Conservation (phyloP, 805 yeast species). For the Saturnispora hagleri region DNA sequence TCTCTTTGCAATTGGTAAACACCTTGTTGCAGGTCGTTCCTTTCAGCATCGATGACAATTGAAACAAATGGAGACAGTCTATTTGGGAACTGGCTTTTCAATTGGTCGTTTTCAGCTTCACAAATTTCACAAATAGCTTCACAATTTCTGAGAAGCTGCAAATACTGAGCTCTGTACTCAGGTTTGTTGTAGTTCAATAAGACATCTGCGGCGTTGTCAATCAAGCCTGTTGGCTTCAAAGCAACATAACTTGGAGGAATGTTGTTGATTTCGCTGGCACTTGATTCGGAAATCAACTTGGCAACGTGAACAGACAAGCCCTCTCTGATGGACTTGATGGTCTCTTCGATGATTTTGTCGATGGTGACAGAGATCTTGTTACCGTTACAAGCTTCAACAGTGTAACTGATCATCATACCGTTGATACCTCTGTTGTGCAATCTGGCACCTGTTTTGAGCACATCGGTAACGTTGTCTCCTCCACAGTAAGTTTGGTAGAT, state of each 20-base stretch:
- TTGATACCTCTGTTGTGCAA: constrained; percentile 68
- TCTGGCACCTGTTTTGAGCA: constrained; percentile 57
- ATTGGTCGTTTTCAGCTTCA: constrained; percentile 40
- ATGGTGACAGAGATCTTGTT: constrained; percentile 39
- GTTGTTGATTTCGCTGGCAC: constrained; percentile 38
- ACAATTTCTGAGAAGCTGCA: constrained; percentile 57
- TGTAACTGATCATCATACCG: constrained; percentile 91
- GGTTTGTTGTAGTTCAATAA: constrained; percentile 52
- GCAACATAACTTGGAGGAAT: constrained; percentile 91
- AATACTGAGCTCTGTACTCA: constrained; percentile 41
- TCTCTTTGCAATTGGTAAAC: constrained; percentile 85
- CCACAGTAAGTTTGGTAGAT: constrained; percentile 86
- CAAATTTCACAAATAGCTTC: constrained; percentile 50
- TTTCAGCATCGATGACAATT: constrained; percentile 86
- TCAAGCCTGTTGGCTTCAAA: constrained; percentile 85
- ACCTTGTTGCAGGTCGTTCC: constrained; percentile 78
- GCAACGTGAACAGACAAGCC: constrained; percentile 67
- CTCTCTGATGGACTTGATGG: constrained; percentile 55
- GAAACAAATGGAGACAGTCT: constrained; percentile 67
- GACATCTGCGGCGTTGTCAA: constrained; percentile 65
- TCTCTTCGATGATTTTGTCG: constrained; percentile 52
- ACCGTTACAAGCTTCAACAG: constrained; percentile 90
- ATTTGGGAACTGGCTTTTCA: constrained; percentile 45
- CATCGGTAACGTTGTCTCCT: constrained; percentile 69
- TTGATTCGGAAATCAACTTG: constrained; percentile 38